Evolutionary conservation across 2,329 filamentous ascomycete species (phyloP), one percentile per base, ranked within the genome.

Genomic region (Neocucurbitaria cava): DNA sequence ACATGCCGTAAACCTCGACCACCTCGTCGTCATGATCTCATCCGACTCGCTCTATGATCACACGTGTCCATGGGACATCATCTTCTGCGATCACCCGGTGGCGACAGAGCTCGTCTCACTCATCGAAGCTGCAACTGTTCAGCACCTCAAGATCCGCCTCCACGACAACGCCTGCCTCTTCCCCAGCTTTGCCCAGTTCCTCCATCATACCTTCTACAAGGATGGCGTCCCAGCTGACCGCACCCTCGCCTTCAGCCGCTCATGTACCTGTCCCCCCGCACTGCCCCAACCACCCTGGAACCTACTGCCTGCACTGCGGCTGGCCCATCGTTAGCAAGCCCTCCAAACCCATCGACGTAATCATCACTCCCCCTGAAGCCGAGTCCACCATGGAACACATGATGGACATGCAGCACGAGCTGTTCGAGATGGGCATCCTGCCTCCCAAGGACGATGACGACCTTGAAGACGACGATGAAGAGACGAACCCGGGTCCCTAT

Each of bases 61-160:
- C 4, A 20, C 15, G 1, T 57, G 56, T 28, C 55, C 54, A 11
- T 65, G 60, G 55, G 52, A 64, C 33, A 61, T 66, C 20, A 20
- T 61, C 4, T 61, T 53, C 47, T 46, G 31, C 33, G 41, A 56
- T 17, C 59, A 66, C 45, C 63, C 61, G 11, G 51, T 66, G 5
- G 26, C 51, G 5, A 44, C 50, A 17, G 56, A 54, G 11, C 38
- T 66, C 11, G 31, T 52, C 4, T 10, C 20, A 7, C 33, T 64
- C 6, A 38, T 61, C n/a, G 36, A 50, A 20, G 23, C 30, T 4
- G 46, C 48, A 21, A 48, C 41, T 1, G 53, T 58, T 6, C 43
- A 41, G 18, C 45, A 57, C 26, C 7, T 64, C 1, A 59, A 52
- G 38, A 39, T 66, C 24, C 63, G 61, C 15, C 13, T 64, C 1